These are phyloP conservation scores for Coniochaeta hoffmannii DNA, from an alignment of 2,329 filamentous ascomycete genomes.

Conservation along the genomic window DNA sequence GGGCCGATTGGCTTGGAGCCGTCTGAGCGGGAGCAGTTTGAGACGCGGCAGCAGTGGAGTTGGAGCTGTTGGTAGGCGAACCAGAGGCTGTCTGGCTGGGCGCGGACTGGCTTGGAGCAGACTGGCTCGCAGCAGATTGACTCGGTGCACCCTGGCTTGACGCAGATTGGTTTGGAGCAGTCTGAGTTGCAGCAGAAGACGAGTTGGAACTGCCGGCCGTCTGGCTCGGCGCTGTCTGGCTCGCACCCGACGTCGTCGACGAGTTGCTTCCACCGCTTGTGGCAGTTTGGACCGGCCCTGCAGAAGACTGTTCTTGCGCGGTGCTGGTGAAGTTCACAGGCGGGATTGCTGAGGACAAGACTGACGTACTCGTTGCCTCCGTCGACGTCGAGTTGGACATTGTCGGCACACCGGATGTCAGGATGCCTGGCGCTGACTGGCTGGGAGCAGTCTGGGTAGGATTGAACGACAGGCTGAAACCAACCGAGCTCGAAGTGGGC, in stretches of 20 bases:
- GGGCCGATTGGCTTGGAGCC: not conserved
- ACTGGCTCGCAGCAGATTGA: not conserved
- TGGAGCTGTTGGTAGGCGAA: not conserved
- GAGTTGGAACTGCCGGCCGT: not conserved
- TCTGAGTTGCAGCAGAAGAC: not conserved
- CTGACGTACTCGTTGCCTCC: not conserved
- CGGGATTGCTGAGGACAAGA: not conserved
- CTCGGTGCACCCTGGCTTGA: not conserved
- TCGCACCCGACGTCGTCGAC: not conserved
- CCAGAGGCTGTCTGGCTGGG: not conserved
- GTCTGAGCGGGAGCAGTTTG: not conserved
- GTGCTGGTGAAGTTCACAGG: slow-evolving; percentile 1
- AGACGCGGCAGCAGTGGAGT: not conserved
- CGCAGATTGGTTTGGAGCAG: not conserved
- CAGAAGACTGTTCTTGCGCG: not conserved
- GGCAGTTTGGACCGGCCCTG: not conserved
- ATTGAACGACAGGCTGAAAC: not conserved
- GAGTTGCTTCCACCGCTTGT: not conserved
- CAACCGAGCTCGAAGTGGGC: not conserved
- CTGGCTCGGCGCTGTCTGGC: slow-evolving; percentile 2
- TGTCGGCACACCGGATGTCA: not conserved
- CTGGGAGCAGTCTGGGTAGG: slow-evolving; percentile 1
- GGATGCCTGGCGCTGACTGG: not conserved
- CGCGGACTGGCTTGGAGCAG: not conserved
- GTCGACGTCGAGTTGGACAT: not conserved